Evolutionary conservation across 2,329 filamentous ascomycete genomes (phyloP), one percentile per base, ranked within the genome.

Genomic region (Alternaria triticina): DNA sequence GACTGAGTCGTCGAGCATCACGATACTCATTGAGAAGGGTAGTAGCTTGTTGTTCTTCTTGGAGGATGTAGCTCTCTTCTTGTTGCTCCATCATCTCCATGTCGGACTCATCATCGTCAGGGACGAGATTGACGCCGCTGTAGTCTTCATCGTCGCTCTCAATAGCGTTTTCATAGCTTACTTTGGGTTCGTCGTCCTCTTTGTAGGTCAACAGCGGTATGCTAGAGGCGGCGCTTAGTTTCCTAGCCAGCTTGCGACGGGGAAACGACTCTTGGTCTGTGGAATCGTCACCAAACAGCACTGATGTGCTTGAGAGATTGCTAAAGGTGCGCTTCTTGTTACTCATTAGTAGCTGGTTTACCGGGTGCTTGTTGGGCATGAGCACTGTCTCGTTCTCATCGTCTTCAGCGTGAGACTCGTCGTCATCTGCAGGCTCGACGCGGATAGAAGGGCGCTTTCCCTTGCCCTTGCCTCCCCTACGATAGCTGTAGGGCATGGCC

Each of bases 71-170:
- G 78, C 89, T 86, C 83, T 94, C 92, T 86, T 96, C 92, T 83
- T 89, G 86, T 84, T 89, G 88, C 74, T 91, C 87, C 59, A 95
- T 88, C 84, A 92, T 88, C 68, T 91, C 88, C 79, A 95, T 90
- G 77, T 95, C 92, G 67, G 93, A 90, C 66, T 94, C 92, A 11
- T 88, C 90, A 46, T 77, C 75, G 71, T 94, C 92, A 70, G 88
- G 92, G 64, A 96, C 90, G 54, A 93, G 88, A 75, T 95, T 91
- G 63, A 96, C 90, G 40, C 88, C 90, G 57, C 86, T 88, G 73
- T 93, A 91, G 63, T 90, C 88, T 66, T 81, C 79, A 66, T 80
- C 79, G 54, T 80, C 77, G 59, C 71, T 77, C 54, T 78, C 77
- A 54, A 80, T 78, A 47, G 75, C 77, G 68, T 79, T 77, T 49